Evolutionary conservation across 495 filamentous ascomycete species (phyloP), one percentile per base, ranked within the genome.

Genomic region (Jackrogersella multiformis): DNA sequence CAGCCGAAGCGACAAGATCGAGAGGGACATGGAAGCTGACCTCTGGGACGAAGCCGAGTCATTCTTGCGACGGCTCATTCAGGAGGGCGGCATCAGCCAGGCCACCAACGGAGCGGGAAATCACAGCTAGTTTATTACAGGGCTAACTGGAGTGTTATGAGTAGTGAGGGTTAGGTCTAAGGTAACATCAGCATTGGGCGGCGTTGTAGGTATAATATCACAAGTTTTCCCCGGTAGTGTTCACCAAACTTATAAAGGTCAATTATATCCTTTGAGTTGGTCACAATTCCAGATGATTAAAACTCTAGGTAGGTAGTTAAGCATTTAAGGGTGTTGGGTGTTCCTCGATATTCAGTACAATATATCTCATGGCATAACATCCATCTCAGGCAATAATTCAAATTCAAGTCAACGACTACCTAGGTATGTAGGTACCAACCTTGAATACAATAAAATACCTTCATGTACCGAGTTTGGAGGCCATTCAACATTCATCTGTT

Each of bases 21-120:
- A 88, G 39, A 88, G 85, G 70, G 88, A 90, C 60, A 92, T 90
- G 82, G 91, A 95, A 73, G 84, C 84, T 10, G 92, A 95, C 78
- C 71, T 95, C 52, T 91, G 92, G 90, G 79, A 80, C 55, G 84
- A 86, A 58, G 87, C 89, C 7, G 76, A 73, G 44, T 69, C 69
- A 30, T 68, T 75, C 45, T 58, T 82, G 15, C 68, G 54, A n/a
- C 56, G 52, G 13, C 20, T 61, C 16, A 42, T 70, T 21, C 41
- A 61, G 1, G 12, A 15, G 4, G 42, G 32, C 1, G 23, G 24
- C 36, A 30, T 26, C 18, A 24, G 1, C 30, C 30, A 38, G 16
- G 16, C 26, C 8, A 26, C 24, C 5, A 42, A 49, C 55, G 21
- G 39, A 24, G 28, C 13, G 16, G 20, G 9, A 15, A 38, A 13